A percentile compares a stretch with the other conserved stretches of the same genome.
These are phyloP conservation scores for Fusarium algeriense DNA, from an alignment of 2,329 filamentous ascomycete species.

Conservation along the genomic window DNA sequence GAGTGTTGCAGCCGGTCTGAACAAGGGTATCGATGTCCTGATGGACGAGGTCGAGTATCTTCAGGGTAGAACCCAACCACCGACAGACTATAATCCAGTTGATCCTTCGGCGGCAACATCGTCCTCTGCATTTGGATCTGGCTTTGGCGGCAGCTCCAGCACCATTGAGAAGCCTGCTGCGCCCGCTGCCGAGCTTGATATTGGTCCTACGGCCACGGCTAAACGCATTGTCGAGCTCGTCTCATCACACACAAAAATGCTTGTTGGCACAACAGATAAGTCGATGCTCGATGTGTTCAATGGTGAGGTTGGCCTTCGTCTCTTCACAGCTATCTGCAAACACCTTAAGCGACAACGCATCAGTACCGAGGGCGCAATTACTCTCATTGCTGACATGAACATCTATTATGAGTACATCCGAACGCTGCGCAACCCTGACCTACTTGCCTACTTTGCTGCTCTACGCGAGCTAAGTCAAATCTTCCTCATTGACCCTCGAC, in stretches of 20 bases:
- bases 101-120: constrained; percentile 37
- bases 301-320: constrained; percentile 91
- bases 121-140: constrained; percentile 32
- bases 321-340: constrained; percentile 94
- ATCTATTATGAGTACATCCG: constrained; percentile 89
- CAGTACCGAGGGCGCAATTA: constrained; percentile 88
- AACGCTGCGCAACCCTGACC: constrained; percentile 82
- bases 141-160: constrained; percentile 34
- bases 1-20: constrained; percentile 92
- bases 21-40: constrained; percentile 97
- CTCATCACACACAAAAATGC: constrained; percentile 89
- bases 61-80: constrained; percentile 85
- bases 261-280: constrained; percentile 95
- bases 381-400: constrained; percentile 96
- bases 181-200: constrained; percentile 56
- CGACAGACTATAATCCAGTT: constrained; percentile 90
- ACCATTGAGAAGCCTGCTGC: constrained; percentile 42
- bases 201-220: constrained; percentile 83
- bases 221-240: constrained; percentile 86
- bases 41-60: constrained; percentile 99
- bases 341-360: constrained; percentile 96
- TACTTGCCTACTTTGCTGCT: constrained; percentile 91
- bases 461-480: constrained; percentile 94
- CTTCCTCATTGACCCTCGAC: constrained; percentile 84
- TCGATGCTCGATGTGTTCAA: constrained; percentile 99